Conservation (phyloP, 306 rosid genomes). For the Quercus ilex region DNA sequence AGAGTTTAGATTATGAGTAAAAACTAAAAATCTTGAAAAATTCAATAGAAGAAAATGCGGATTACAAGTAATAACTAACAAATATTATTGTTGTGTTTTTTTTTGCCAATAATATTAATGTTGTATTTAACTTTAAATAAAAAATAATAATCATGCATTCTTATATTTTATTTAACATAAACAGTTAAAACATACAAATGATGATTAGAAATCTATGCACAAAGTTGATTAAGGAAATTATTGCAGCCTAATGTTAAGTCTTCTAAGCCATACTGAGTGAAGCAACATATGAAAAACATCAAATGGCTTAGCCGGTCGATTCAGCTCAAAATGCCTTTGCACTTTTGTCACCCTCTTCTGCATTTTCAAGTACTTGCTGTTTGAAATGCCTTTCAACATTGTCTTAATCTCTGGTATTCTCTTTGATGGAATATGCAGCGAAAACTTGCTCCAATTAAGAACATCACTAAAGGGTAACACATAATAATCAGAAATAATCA, state of each 20-base stretch:
- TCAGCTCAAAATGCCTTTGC: conserved; percentile 52
- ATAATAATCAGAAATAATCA: conserved; percentile 53
- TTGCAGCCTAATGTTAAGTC: conserved; percentile 28
- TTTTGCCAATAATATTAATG: no score
- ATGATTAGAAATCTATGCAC: no score
- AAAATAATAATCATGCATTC: no score
- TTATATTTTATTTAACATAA: no score
- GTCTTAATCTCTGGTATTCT: conserved; percentile 55
- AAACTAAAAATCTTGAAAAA: no score
- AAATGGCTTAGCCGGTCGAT: conserved; percentile 61
- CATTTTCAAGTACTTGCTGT: conserved; percentile 43
- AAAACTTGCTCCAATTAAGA: conserved; percentile 62
- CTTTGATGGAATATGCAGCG: conserved; percentile 42
- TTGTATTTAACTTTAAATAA: no score
- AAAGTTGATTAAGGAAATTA: no score
- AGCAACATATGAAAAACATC: conserved; percentile 78
- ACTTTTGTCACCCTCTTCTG: conserved; percentile 40
- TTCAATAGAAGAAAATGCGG: no score
- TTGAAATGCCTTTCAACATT: conserved; percentile 41
- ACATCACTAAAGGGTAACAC: conserved; percentile 75
- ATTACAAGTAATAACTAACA: no score
- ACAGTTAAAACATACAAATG: no score
- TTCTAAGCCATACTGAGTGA: conserved; percentile 71
- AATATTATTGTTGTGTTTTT: no score
- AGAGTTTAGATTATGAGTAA: no score